phyloP scores from a whole-genome alignment of 1,284 basidiomycete species.

The Fomitopsis betulina region DNA sequence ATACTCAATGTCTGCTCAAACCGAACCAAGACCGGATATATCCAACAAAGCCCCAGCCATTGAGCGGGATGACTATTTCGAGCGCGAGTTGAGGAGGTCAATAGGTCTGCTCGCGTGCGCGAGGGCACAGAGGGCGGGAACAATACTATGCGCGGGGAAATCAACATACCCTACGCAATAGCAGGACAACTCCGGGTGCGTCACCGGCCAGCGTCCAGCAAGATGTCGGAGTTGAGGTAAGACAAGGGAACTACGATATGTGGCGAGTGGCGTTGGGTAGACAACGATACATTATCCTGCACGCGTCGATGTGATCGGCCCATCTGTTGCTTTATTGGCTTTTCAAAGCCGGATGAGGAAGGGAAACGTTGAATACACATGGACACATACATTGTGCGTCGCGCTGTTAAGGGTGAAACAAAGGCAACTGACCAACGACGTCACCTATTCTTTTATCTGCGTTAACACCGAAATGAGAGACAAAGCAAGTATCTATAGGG shows the following conservation, averaged over 20 bases:
- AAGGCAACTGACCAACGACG: neutral
- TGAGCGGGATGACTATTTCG: neutral
- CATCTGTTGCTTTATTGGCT: too few relatives aligned
- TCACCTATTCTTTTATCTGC: too few relatives aligned
- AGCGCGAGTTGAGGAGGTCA: neutral
- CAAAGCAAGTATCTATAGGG: neutral
- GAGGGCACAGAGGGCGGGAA: neutral
- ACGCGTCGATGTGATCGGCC: neutral
- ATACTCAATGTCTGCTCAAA: neutral
- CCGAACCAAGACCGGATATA: neutral
- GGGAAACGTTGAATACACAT: neutral
- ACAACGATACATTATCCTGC: neutral
- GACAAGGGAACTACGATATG: neutral
- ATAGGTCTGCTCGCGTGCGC: neutral
- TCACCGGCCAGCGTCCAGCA: neutral
- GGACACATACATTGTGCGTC: neutral
- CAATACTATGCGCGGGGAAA: neutral
- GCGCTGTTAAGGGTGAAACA: neutral
- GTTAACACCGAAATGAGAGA: neutral
- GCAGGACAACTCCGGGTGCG: neutral
- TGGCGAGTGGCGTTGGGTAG: neutral
- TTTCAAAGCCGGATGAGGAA: neutral
- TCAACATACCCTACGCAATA: neutral
- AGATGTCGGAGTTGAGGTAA: neutral
- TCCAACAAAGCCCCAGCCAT: neutral